Evolutionary conservation across 208 protist genomes (phyloP), one percentile per base, ranked within the genome.

Genomic region (Herpetomonas samuelpessoai): DNA sequence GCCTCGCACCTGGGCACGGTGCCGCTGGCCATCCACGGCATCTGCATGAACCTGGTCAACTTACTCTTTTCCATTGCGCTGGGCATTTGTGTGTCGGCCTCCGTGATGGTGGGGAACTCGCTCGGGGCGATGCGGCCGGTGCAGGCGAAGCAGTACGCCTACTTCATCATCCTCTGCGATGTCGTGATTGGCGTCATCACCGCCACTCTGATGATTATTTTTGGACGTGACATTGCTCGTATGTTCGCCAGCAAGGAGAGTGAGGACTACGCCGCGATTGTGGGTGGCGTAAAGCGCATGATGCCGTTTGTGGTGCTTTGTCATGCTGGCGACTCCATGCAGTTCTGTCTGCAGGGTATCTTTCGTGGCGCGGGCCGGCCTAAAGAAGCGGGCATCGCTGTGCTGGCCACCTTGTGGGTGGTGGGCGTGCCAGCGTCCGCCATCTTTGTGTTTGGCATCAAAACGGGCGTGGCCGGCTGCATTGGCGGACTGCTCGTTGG

Each of bases 341-440:
- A 88, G 56, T 83, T 82, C 64, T 87, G 77, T 45, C 58, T 88
- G 21, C 80, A 91, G 48, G 80, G 78, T 52, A 60, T 88, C 57
- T 87, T 80, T 68, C 71, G 80, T 38, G 84, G 80, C 46, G 80
- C 68, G 14, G 76, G 76, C n/a, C 54, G 67, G 38, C 77, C 57
- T 0, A 71, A 79, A 22, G 70, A 82, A 31, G 75, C 75, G 0
- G 84, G 71, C 14, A 68, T 76, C 7, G 80, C 68, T 2, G 80
- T 88, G 30, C 35, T 91, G 39, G 65, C 75, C 16, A 83, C 80
- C 25, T 62, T 88, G 46, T 91, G 80, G 81, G 68, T 79, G 56
- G 58, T 91, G 49, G 80, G 77, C 21, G 68, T 91, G 29, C 84
- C 80, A 9, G 57, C 72, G 25, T 87, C 74, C 24, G 68, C 65